Percentiles rank a stretch among this genome's conserved stretches.
These are phyloP conservation scores for Globisporangium polare DNA, from an alignment of 352 stramenopile genomes.

Conservation along the genomic window DNA sequence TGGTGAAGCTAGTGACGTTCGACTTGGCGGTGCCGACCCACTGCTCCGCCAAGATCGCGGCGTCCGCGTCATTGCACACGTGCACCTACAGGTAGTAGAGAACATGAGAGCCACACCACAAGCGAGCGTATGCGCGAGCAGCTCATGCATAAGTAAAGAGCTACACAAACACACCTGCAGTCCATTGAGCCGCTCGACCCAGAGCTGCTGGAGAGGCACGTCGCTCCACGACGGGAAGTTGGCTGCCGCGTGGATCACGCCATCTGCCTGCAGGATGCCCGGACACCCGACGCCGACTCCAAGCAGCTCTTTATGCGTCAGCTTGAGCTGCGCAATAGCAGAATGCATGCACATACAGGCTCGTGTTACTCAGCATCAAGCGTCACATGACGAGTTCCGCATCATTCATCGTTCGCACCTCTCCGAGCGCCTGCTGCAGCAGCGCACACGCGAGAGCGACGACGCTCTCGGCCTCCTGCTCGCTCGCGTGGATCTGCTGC, in stretches of 20 bases:
- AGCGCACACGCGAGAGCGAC: slow-evolving; percentile 42
- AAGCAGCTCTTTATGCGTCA: slow-evolving; percentile 22
- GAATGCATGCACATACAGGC: not conserved
- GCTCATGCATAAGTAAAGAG: no score
- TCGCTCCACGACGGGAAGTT: slow-evolving; percentile 72
- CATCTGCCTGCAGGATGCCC: slow-evolving; percentile 41
- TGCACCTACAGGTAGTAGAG: slow-evolving; percentile 24
- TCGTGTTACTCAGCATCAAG: not conserved
- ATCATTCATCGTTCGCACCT: slow-evolving; percentile 33
- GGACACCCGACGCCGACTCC: slow-evolving; percentile 63
- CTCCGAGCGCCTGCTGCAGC: slow-evolving; percentile 36
- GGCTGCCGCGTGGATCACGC: slow-evolving; percentile 56
- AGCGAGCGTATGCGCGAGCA: not conserved
- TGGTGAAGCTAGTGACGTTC: slow-evolving; percentile 68
- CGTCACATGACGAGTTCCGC: no score
- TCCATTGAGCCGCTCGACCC: slow-evolving; percentile 27
- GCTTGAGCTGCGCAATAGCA: slow-evolving; percentile 13
- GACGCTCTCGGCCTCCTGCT: slow-evolving; percentile 42
- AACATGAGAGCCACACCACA: not conserved
- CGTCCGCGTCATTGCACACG: slow-evolving; percentile 78
- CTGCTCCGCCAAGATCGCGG: slow-evolving; percentile 74
- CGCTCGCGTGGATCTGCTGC: slow-evolving; percentile 31
- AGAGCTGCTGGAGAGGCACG: slow-evolving; percentile 54
- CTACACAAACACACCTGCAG: slow-evolving; percentile 21
- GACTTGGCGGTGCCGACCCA: slow-evolving; percentile 70